Base-by-base conservation (phyloP, 2,329 filamentous ascomycete species). In the Cyphellophora europaea region DNA sequence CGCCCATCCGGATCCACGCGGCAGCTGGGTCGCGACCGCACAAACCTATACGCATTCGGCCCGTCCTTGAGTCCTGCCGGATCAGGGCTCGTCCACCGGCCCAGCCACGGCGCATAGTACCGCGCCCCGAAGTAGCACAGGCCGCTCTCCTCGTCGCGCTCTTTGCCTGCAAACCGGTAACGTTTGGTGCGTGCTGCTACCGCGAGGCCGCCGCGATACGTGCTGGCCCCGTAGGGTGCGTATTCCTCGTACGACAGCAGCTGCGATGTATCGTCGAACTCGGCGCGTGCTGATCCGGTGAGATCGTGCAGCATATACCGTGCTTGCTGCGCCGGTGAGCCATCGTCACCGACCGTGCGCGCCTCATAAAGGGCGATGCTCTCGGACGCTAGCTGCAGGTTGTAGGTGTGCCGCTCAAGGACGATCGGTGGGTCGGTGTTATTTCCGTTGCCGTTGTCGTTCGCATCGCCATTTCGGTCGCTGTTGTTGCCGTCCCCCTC, bases 181-280 rank as follows among this genome's bases (percentile, higher is more conserved):
- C 40, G 42, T n/a, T 41, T 45, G 6, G 41, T 21, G 10, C 17
- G 31, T 5, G 28, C 19, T 2, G 23, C 10, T n/a, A 8, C 8
- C 8, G 8, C 21, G 21, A n/a, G 21, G 8, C 8, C n/a, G 21
- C 8, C 21, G 21, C 21, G 21, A 33, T 44, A 51, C 2, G 45
- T 32, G 5, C 48, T 41, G 11, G n/a, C 17, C 1, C 55, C 55
- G 33, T 42, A 58, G 4, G 55, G 49, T 3, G 38, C 41, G 33
- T 53, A 57, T 38, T 58, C 55, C 28, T 57, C 52, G 30, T 52
- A 54, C 3, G 52, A 52, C 5, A 56, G 30, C 12, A 56, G 18
- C 4, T 45, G 30, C 11, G 19, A 50, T 1, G 47, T 11, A 5
- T 49, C 39, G 33, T 54, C 53, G 2, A 52, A 19, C 37, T 58